phyloP scores from a whole-genome alignment of 192 early-diverging fungal species.

The Jimgerdemannia flammicorona region DNA sequence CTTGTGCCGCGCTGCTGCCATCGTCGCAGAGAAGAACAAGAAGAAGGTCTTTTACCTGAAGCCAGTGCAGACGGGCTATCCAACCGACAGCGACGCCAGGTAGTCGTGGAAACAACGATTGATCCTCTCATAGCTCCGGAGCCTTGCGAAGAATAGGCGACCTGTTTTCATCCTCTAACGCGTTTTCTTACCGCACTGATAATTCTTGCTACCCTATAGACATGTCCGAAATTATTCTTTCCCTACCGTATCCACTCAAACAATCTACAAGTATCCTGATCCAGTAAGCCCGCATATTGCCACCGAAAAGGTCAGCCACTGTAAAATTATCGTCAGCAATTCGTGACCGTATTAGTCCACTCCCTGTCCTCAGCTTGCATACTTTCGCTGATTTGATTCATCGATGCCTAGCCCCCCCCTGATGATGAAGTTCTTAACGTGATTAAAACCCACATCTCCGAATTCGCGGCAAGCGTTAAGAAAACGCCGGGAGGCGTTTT shows the following conservation, averaged over 20 bases:
- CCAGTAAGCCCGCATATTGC: slow-evolving; percentile 76
- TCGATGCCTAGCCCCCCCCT: slow-evolving; percentile 32
- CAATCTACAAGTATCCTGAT: slow-evolving; percentile 64
- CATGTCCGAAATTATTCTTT: slow-evolving; percentile 50
- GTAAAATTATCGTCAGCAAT: too few relatives aligned
- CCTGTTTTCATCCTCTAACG: too few relatives aligned
- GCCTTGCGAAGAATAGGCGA: not conserved
- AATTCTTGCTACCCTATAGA: slow-evolving; percentile 21
- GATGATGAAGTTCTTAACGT: slow-evolving; percentile 38
- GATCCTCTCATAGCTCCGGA: slow-evolving; percentile 1
- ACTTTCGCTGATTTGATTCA: not conserved
- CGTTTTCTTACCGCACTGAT: too few relatives aligned
- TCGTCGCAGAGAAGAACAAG: slow-evolving; percentile 30
- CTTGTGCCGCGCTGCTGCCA: slow-evolving; percentile 54
- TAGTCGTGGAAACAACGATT: slow-evolving; percentile 9
- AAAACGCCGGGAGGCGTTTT: slow-evolving; percentile 35
- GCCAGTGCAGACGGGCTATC: slow-evolving; percentile 83
- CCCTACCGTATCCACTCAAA: slow-evolving; percentile 32
- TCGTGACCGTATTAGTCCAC: too few relatives aligned
- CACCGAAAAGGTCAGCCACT: slow-evolving; percentile 37
- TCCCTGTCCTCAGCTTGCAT: too few relatives aligned
- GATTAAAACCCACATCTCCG: slow-evolving; percentile 34
- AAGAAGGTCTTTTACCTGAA: slow-evolving; percentile 67
- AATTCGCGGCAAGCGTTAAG: slow-evolving; percentile 18
- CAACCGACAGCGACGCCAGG: slow-evolving; percentile 70